These are phyloP conservation scores for Globisporangium apiculatum DNA, from an alignment of 352 stramenopile genomes.

Conservation along the genomic window DNA sequence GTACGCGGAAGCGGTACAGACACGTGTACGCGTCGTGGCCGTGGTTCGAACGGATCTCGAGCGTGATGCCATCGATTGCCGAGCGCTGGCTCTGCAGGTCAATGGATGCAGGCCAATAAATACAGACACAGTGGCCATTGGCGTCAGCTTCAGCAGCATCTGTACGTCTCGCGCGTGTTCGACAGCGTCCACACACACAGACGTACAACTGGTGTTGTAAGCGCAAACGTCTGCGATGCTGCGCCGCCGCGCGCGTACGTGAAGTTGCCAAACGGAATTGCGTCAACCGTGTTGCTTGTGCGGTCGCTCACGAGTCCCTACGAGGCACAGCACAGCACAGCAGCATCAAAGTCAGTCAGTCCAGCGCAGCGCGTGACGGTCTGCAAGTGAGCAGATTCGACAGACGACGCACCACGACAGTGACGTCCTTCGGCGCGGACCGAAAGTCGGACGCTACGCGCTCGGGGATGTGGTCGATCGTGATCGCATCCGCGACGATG, in stretches of 20 bases:
- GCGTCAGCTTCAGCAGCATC: background rate
- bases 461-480: conserved; percentile 75
- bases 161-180: no score
- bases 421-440: conserved; percentile 58
- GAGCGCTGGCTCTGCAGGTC: conserved; percentile 30
- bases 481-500: conserved; percentile 60
- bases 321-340: background rate
- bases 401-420: conserved; percentile 33
- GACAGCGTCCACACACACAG: background rate
- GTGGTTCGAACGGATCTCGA: conserved; percentile 81
- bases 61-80: conserved; percentile 55
- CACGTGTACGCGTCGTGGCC: conserved; percentile 84
- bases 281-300: conserved; percentile 31
- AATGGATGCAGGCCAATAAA: background rate
- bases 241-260: conserved; percentile 44
- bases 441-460: conserved; percentile 64
- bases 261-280: conserved; percentile 69
- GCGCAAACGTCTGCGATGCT: conserved; percentile 59
- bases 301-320: conserved; percentile 43
- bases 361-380: no score
- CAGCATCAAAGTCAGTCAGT: background rate
- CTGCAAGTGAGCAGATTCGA: no score
- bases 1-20: conserved; percentile 85
- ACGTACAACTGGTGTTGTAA: conserved; percentile 39
- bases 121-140: background rate